Evolutionary conservation across 306 rosid genomes (phyloP), one percentile per base, ranked within the genome.

Genomic region (Inga laurina): DNA sequence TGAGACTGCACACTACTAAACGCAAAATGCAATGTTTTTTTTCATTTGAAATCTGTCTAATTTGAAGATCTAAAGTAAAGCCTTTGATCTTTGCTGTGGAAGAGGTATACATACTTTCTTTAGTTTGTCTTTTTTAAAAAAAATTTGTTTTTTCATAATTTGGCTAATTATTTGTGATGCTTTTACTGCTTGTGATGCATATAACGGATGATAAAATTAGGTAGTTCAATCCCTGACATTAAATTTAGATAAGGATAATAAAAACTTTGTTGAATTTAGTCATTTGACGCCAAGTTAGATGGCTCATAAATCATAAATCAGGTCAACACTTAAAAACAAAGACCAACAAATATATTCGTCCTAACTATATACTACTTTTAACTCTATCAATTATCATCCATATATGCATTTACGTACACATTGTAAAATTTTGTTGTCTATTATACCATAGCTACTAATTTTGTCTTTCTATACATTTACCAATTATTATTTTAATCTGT

Each of bases 241-340:
- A 46, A 46, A 46, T 46, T 10, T 3, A 46, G 15, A 10, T 46
- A 46, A 10, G 51, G 12, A 46, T 46, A 0, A 8, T 59, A 72
- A 30, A 72, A 4, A 37, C 5, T 27, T 37, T 37, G 90, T 7
- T 83, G 84, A 0, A 91, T 32, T 32, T 32, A 32, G 34, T 32
- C 34, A 32, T 32, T 32, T 32, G 34, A 3, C 3, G 34, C 34
- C 3, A 32, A 32, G 3, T 32, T 32, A 32, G 34, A 3, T 32
- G 34, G 34, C 34, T 32, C 34, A 32, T 32, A 32, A 32, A 32
- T 32, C 34, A 32, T 32, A 32, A 32, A 32, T 32, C 34, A 32
- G 3, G 34, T 32, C 34, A 32, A 32, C 3, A 32, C 34, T 37
- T 37, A 37, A 37, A 37, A 37, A 37, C 41, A 37, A 37, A 37